phyloP scores from a whole-genome alignment of 495 filamentous ascomycete species.

The Stereocaulon alpinum region DNA sequence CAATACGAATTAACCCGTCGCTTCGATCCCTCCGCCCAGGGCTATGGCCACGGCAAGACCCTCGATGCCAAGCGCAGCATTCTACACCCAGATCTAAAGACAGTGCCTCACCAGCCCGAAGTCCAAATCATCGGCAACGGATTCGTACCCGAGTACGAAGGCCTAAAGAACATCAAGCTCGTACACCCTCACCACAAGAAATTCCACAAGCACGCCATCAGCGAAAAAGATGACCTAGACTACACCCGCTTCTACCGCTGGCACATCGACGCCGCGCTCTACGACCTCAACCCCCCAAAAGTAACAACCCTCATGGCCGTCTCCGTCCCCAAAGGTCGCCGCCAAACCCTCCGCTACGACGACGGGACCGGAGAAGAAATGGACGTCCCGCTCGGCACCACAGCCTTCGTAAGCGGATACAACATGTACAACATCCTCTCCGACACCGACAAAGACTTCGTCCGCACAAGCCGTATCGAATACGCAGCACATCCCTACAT shows the following conservation, averaged over 20 bases:
- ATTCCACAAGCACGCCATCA: slow-evolving; percentile 56
- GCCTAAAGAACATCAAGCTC: slow-evolving; percentile 54
- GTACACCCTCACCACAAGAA: slow-evolving; percentile 63
- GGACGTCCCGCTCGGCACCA: slow-evolving; percentile 62
- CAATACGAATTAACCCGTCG: slow-evolving; percentile 60
- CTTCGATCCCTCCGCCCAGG: slow-evolving; percentile 53
- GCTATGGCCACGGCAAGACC: slow-evolving; percentile 65
- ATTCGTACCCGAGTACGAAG: slow-evolving; percentile 52
- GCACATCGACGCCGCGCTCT: slow-evolving; percentile 71
- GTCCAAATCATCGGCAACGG: slow-evolving; percentile 73
- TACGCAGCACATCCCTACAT: slow-evolving; percentile 70
- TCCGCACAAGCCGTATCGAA: slow-evolving; percentile 50
- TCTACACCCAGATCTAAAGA: slow-evolving; percentile 68
- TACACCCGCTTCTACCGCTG: slow-evolving; percentile 67
- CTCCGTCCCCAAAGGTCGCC: slow-evolving; percentile 50
- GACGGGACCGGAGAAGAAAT: slow-evolving; percentile 59
- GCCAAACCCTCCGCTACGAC: slow-evolving; percentile 58
- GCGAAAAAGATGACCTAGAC: slow-evolving; percentile 51
- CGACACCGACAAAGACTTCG: slow-evolving; percentile 54
- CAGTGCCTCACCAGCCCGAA: slow-evolving; percentile 66
- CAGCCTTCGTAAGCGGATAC: slow-evolving; percentile 60
- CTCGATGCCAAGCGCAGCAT: slow-evolving; percentile 56
- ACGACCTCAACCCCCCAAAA: slow-evolving; percentile 57
- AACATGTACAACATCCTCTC: slow-evolving; percentile 54
- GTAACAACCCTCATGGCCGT: slow-evolving; percentile 63